Conservation (phyloP, 2,329 filamentous ascomycete genomes). For the Phialemoniopsis sp. region DNA sequence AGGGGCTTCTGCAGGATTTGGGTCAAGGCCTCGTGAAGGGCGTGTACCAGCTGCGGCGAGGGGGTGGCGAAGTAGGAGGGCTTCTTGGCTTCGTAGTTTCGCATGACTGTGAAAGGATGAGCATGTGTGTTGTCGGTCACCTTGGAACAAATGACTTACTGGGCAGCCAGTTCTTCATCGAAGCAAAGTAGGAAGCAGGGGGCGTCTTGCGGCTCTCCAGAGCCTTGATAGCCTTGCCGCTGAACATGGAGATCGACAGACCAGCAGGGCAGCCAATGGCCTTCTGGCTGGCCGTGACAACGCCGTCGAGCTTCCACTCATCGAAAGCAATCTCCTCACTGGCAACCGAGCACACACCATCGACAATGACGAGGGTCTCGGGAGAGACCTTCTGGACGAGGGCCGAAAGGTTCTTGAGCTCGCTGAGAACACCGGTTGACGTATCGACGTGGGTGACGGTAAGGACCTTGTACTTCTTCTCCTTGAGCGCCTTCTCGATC, state of each 20-base stretch:
- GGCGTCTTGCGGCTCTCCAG: constrained; percentile 79
- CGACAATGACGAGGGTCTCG: constrained; percentile 85
- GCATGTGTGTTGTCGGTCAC: no score
- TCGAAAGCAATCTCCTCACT: constrained; percentile 96
- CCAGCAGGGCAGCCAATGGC: constrained; percentile 94
- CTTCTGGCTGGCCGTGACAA: constrained; percentile 94
- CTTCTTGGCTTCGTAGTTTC: constrained; percentile 98
- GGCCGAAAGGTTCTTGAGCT: constrained; percentile 79
- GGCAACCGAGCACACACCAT: constrained; percentile 95
- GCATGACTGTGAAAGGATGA: constrained; percentile 66
- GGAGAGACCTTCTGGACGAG: constrained; percentile 84
- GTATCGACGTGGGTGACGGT: constrained; percentile 98
- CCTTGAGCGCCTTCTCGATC: constrained; percentile 81
- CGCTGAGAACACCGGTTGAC: constrained; percentile 90
- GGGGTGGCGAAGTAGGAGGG: constrained; percentile 97
- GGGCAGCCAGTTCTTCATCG: constrained; percentile 94
- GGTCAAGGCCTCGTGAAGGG: constrained; percentile 81
- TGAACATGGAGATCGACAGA: constrained; percentile 91
- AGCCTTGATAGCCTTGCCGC: constrained; percentile 76
- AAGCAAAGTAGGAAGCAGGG: constrained; percentile 88
- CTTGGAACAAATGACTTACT: constrained; percentile 46
- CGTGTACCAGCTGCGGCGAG: constrained; percentile 88
- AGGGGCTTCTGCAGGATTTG: constrained; percentile 82
- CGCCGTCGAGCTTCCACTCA: constrained; percentile 87
- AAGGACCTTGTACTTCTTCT: constrained; percentile 90